Evolutionary conservation across 345 rosid species (phyloP).

Genomic region (Populus nigra): DNA sequence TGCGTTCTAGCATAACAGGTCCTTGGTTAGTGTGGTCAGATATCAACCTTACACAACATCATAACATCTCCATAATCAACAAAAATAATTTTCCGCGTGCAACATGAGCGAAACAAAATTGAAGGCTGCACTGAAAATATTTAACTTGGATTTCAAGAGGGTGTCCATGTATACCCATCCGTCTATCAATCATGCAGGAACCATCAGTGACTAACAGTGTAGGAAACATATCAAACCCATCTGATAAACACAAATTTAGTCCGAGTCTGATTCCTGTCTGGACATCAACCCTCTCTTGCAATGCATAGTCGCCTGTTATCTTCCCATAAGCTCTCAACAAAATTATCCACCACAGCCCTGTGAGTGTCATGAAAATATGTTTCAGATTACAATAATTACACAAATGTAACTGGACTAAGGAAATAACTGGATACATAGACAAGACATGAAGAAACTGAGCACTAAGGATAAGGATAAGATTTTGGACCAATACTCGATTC

Average conservation of each 20-base stretch:
- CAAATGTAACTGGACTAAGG: background rate
- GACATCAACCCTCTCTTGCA: conserved; percentile 95
- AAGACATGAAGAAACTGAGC: background rate
- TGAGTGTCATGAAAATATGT: background rate
- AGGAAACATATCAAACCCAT: conserved; percentile 98
- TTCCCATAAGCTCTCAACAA: conserved; percentile 90
- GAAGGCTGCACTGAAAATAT: background rate
- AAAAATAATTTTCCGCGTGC: no score
- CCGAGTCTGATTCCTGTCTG: conserved; percentile 90
- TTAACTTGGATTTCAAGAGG: conserved; percentile 85
- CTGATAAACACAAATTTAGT: conserved; percentile 72
- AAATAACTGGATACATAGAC: background rate
- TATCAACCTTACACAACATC: no score
- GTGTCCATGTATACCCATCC: conserved; percentile 98
- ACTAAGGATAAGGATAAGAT: background rate
- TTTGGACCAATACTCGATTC: background rate
- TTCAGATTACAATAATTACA: conserved; percentile 2
- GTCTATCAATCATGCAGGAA: conserved; percentile 93
- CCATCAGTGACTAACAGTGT: conserved; percentile 91
- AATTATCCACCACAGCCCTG: conserved; percentile 96
- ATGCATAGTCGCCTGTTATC: conserved; percentile 73
- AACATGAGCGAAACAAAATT: background rate
- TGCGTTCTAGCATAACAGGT: no score
- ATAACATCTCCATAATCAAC: no score
- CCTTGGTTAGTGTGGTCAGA: no score